Evolutionary conservation across 1,284 basidiomycete genomes (phyloP), one percentile per base, ranked within the genome.

Genomic region (Malassezia brasiliensis): DNA sequence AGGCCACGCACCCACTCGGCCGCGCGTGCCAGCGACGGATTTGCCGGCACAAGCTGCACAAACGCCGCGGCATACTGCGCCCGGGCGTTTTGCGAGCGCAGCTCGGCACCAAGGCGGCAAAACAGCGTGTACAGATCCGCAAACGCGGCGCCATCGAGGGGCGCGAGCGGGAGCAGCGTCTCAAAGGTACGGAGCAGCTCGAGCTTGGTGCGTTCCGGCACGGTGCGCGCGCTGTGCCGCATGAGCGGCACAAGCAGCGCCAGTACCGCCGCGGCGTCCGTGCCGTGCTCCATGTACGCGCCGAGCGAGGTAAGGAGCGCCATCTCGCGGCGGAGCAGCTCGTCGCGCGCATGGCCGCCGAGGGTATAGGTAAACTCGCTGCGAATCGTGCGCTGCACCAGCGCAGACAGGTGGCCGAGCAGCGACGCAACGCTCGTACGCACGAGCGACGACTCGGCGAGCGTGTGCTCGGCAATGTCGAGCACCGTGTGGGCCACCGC

Each of bases 141-240:
- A 54, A 72, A 66, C 37, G 59, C 53, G 9, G 60, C 62, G 12
- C 60, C 38, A 50, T 89, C 79, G 12, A 85, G 84, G 6, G 82
- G 81, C 15, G 89, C 81, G 59, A 88, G 80, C n/a, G 82, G 79
- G 62, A 91, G 80, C 15, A 94, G 79, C 48, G 81, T 81, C 50
- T 81, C 79, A 32, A 94, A 77, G 61, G 90, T 89, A 61, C 79
- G 82, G 47, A 96, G 79, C 48, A 96, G 77, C 71, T 94, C 84
- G 38, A 83, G 79, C 79, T 96, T 96, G 69, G 85, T 81, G 74
- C 85, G 87, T 76, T 98, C 94, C 0, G 87, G 81, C 0, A 96
- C 82, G 8, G 84, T 76, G 67, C 84, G 87, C 47, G 81, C 78
- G 10, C 87, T 83, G 67, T 85, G 87, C 50, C 84, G 83, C 34